Percentiles rank a stretch among this genome's conserved stretches.
phyloP scores from a whole-genome alignment of 768 basidiomycete species.

The Termitomyces bulborhizus region DNA sequence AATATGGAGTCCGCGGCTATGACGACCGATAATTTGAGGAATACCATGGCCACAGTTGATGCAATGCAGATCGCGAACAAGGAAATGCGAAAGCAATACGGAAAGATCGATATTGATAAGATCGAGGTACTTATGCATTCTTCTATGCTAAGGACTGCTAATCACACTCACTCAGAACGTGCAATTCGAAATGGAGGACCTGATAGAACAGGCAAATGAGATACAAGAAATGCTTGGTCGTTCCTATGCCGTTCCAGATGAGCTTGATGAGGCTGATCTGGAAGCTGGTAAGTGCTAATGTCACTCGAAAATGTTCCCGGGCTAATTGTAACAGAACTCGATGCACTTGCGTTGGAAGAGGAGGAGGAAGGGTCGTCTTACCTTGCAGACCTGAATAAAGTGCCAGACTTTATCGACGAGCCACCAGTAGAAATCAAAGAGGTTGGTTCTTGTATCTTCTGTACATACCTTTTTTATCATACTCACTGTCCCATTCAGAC shows the following conservation, averaged over 20 bases:
- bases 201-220: slow-evolving; percentile 96
- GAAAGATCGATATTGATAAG: slow-evolving; percentile 96
- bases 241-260: slow-evolving; percentile 95
- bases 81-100: slow-evolving; percentile 94
- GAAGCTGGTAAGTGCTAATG: slow-evolving; percentile 68
- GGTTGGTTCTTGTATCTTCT: slow-evolving; percentile 29
- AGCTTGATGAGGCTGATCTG: slow-evolving; percentile 94
- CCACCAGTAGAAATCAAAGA: slow-evolving; percentile 66
- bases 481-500: slow-evolving; percentile 24
- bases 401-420: slow-evolving; percentile 91
- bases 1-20: slow-evolving; percentile 97
- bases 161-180: slow-evolving; percentile 52
- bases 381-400: slow-evolving; percentile 77
- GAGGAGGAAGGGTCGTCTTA: slow-evolving; percentile 92
- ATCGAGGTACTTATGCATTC: slow-evolving; percentile 70
- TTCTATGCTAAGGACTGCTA: background rate
- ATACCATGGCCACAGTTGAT: slow-evolving; percentile 98
- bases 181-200: slow-evolving; percentile 97
- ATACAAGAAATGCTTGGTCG: slow-evolving; percentile 92
- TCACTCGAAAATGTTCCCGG: background rate
- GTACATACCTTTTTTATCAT: background rate
- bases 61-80: slow-evolving; percentile 96
- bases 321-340: slow-evolving; percentile 61
- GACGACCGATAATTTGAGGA: slow-evolving; percentile 95
- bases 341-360: slow-evolving; percentile 86